These are phyloP conservation scores for Xylariaceae sp. DNA, from an alignment of 2,329 filamentous ascomycete species.

Conservation along the genomic window DNA sequence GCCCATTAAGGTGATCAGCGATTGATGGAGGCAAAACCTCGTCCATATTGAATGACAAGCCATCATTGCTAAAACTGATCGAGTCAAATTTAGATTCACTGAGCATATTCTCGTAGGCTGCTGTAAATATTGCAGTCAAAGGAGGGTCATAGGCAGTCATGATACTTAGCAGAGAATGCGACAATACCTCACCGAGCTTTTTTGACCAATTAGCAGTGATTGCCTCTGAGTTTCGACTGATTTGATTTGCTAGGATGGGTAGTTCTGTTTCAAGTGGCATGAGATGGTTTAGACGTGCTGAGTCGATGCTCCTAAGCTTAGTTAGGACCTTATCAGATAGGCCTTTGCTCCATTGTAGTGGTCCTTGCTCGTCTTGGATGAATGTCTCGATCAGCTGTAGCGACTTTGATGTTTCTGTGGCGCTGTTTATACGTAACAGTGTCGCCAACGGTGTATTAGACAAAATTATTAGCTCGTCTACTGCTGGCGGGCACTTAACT, in stretches of 20 bases:
- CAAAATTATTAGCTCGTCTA: conserved; percentile 53
- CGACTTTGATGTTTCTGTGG: conserved; percentile 45
- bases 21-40: conserved; percentile 33
- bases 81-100: conserved; percentile 19
- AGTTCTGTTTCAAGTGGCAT: conserved; percentile 69
- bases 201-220: conserved; percentile 57
- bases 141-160: conserved; percentile 47
- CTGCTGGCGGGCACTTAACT: conserved; percentile 31
- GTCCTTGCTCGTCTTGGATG: conserved; percentile 35
- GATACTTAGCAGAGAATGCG: conserved; percentile 51
- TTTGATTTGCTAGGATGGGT: conserved; percentile 62
- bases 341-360: conserved; percentile 48
- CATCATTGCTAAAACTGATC: conserved; percentile 32
- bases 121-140: conserved; percentile 37
- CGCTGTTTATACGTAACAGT: conserved; percentile 51
- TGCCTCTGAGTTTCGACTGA: conserved; percentile 56
- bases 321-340: conserved; percentile 60
- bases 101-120: conserved; percentile 33
- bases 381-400: conserved; percentile 57
- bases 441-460: conserved; percentile 52
- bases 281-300: conserved; percentile 65
- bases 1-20: conserved; percentile 22
- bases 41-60: conserved; percentile 37
- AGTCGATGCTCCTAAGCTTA: conserved; percentile 57
- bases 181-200: conserved; percentile 56